Evolutionary conservation across 139 green algal species (phyloP), one percentile per base, ranked within the genome.

Genomic region (Chlamydomonas sp.): DNA sequence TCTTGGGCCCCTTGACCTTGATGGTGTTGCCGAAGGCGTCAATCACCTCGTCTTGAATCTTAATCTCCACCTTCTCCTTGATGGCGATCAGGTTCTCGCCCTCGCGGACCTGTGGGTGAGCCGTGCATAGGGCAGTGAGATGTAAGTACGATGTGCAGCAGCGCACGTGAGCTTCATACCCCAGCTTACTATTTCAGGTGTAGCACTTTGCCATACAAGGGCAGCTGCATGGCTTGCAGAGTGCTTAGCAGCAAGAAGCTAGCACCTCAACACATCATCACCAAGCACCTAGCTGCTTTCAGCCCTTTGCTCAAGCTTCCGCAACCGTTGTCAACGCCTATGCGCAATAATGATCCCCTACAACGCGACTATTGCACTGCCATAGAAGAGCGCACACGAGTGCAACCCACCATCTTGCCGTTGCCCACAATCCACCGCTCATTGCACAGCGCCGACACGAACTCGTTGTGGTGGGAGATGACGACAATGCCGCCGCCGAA

Each of bases 11-110:
- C 95, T 97, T 96, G 60, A 98, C 84, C 95, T 98, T 97, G 83
- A 98, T 93, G 63, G 93, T 95, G 92, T 98, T 98, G 85, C 97
- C 97, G 85, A 97, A 95, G 3, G 96, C 96, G 84, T 99, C 97
- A 18, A 92, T 93, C 62, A 93, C 94, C 91, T 98, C 95, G 86
- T 98, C 95, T 90, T 96, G 88, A 59, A 89, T 77, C 93, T 96
- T 96, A 90, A 95, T 96, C 90, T 97, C 95, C 62, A 97, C 86
- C 90, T 97, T 97, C 89, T 96, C 95, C 88, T 92, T 91, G 75
- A 80, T 31, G 63, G 75, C 78, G 64, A 83, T 68, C 74, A 84
- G 85, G 85, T 84, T 84, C 67, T 89, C 77, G 20, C 85, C 85
- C 85, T 90, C 75, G 90, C 91, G 73, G 78, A 91, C 6, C 10